Evolutionary conservation across 441 rosid genomes (phyloP), one percentile per base, ranked within the genome.

Genomic region (Rhodomyrtus psidioides): DNA sequence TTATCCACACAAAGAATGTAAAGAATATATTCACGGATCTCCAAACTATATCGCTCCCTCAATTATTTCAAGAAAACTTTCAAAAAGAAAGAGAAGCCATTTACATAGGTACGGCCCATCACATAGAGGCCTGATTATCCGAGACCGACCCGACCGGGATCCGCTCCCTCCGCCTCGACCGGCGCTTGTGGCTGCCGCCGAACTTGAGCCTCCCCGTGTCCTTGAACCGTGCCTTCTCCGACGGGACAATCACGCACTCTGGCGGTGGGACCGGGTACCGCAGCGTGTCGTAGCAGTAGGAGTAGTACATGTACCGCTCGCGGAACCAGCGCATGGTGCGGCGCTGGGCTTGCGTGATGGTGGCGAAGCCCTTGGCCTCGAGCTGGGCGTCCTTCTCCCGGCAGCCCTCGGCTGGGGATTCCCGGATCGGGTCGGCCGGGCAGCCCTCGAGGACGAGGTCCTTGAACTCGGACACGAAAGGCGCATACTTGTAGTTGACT

Each of bases 151-250:
- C 2, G 16, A 27, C 76, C 0, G 83, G 76, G 82, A 7, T 44
- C 49, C 85, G 85, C 12, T 49, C 23, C 57, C 90, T 88, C 34
- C 90, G 84, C 83, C 86, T 86, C 0, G 90, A 85, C 4, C 89
- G 89, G 70, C 70, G 82, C 55, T 82, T 90, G 84, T 92, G 93
- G 44, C 94, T 94, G 60, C 97, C 96, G 2, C 94, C 96, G 9
- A 94, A 96, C 84, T 91, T 96, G 89, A 95, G 88, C 81, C 98
- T 89, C 14, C 99, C 99, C 0, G 94, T 92, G n/a, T 93, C 92
- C 26, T 65, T 90, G 79, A 94, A 96, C 39, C 94, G 88, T 13
- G 85, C 89, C 70, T 88, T 90, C 87, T 97, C 98, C 0, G 85
- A 28, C 0, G 95, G 90, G 83, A 89, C 90, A 13, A 94, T 88